Evolutionary conservation across 805 yeast species (phyloP), one percentile per base, ranked within the genome.

Genomic region (Monosporozyma solicola): DNA sequence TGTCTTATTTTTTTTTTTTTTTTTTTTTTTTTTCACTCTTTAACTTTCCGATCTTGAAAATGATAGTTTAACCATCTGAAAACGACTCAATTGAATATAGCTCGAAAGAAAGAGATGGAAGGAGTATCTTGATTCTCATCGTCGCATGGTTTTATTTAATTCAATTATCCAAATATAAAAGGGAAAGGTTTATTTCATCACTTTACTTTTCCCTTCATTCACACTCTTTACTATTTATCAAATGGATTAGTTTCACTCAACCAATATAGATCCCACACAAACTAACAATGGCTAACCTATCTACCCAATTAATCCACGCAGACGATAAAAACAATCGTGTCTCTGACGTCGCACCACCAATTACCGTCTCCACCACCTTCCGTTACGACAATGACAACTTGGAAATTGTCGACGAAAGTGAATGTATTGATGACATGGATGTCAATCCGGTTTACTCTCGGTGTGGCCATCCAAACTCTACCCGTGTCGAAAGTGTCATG

Each of bases 291-390:
- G 27, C 39, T 10, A 53, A 59, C 72, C 4, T 82, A 78, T 1
- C 80, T 4, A 84, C 90, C 6, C 65, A 68, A 13, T 64, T 80
- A 9, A 76, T 91, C 50, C 97, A 90, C 63, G 90, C 82, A 0
- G 96, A 87, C 56, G 88, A 85, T 59, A 56, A 60, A 31, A 62
- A 74, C 32, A 72, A 75, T 55, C 71, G 86, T 57, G 86, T 81
- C 5, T 63, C 77, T 0, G 91, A 85, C 60, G 84, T 85, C 25
- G 77, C 84, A 0, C 83, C 92, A 6, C 95, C 97, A 24, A 83
- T 91, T 54, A 87, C 85, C 57, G 84, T 87, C 3, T 69, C 94
- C 1, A 85, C 97, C 1, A 91, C 96, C 0, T 90, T 73, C 67
- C 75, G 80, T 52, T 91, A 90, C 68, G 69, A 78, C 31, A 65